Percentiles rank a stretch among this genome's conserved stretches.
These are phyloP conservation scores for Boletellus deceptivus DNA, from an alignment of 1,284 basidiomycete genomes.

Conservation along the genomic window DNA sequence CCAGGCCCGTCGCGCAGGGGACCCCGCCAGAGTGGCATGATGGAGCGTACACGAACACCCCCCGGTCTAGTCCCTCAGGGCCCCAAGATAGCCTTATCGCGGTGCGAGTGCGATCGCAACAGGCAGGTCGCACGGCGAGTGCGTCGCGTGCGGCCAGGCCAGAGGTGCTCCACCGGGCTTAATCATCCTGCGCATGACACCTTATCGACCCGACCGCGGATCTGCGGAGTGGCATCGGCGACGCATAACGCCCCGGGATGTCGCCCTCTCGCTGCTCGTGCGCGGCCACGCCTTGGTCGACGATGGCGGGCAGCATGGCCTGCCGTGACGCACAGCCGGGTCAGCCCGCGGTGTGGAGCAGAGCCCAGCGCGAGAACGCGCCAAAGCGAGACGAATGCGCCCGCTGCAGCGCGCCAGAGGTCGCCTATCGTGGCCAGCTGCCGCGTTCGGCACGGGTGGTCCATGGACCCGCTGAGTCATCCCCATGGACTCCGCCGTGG, in stretches of 20 bases:
- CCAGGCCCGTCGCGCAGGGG: conserved; percentile 6
- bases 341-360: background rate
- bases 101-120: conserved; percentile 14
- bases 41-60: conserved; percentile 22
- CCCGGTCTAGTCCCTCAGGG: conserved; percentile 29
- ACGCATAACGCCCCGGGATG: too few species aligned
- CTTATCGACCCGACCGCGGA: conserved; percentile 29
- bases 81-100: conserved; percentile 33
- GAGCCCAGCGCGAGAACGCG: background rate
- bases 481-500: conserved; percentile 12
- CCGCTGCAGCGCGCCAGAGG: conserved; percentile 3
- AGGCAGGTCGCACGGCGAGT: conserved; percentile 32
- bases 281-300: too few species aligned
- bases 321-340: conserved; percentile 7
- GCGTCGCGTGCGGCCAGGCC: conserved; percentile 18
- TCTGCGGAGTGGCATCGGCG: conserved; percentile 20
- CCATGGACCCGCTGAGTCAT: conserved; percentile 31
- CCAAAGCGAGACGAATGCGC: background rate
- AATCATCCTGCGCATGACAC: conserved; percentile 25
- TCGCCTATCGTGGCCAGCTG: conserved; percentile 22
- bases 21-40: conserved; percentile 9
- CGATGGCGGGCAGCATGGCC: background rate
- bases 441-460: conserved; percentile 22
- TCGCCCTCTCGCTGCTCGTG: too few species aligned
- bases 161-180: conserved; percentile 21